Percentiles rank a stretch among this genome's conserved stretches.
Conservation (phyloP, 345 rosid genomes). For the Sonneratia alba region DNA sequence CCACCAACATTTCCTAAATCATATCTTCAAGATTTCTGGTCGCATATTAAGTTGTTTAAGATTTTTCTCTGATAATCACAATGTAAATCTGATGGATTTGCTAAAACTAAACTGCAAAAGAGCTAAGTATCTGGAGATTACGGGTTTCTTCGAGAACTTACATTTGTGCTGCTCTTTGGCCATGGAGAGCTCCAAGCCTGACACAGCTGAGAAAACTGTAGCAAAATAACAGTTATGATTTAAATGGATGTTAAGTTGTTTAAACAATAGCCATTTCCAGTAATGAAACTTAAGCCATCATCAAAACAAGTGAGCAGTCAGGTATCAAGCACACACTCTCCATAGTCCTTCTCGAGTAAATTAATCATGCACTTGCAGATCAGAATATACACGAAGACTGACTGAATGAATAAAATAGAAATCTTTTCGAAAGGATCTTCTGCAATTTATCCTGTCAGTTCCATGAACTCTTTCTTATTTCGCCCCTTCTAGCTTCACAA, state of each 20-base stretch:
- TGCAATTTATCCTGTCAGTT: too few species aligned
- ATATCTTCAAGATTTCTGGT: not conserved
- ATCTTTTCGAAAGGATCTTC: too few species aligned
- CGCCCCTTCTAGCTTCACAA: too few species aligned
- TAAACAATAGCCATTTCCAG: not conserved
- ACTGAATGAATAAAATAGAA: too few species aligned
- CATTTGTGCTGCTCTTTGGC: slow-evolving; percentile 18
- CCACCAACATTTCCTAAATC: not conserved
- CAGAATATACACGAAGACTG: not conserved
- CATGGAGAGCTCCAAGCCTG: slow-evolving; percentile 26
- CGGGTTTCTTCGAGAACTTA: slow-evolving; percentile 8
- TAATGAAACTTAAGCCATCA: not conserved
- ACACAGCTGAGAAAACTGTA: slow-evolving; percentile 31
- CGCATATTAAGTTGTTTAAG: not conserved
- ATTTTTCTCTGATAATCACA: not conserved
- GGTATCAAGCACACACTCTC: not conserved
- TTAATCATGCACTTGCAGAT: not conserved
- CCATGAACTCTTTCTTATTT: not conserved
- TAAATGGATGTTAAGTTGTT: too few species aligned
- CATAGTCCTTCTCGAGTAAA: not conserved
- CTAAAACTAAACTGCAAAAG: not conserved
- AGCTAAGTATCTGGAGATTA: not conserved
- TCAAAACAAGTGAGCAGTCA: too few species aligned
- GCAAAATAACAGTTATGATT: not conserved
- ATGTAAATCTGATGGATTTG: not conserved